Evolutionary conservation across 2,329 filamentous ascomycete species (phyloP).

Genomic region (Colletotrichum euphorbiae): DNA sequence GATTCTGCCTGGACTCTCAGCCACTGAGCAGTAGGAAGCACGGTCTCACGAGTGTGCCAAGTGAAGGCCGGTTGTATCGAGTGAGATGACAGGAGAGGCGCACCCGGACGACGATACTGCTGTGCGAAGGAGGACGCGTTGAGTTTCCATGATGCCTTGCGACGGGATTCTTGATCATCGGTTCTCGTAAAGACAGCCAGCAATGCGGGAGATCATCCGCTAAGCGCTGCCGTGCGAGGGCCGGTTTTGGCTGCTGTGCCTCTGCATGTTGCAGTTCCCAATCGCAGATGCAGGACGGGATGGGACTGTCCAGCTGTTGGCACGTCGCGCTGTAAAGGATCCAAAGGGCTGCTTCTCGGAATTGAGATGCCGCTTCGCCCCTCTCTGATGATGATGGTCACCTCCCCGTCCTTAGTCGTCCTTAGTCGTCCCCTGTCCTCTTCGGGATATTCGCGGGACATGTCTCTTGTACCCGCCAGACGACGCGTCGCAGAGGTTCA

Average conservation of each 20-base stretch:
- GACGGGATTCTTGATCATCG: not conserved
- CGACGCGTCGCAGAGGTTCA: not conserved
- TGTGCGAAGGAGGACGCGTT: slow-evolving; percentile 18
- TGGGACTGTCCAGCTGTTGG: not conserved
- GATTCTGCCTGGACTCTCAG: slow-evolving; percentile 4
- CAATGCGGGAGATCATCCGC: not conserved
- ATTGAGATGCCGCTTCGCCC: slow-evolving; percentile 6
- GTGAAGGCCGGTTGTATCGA: slow-evolving; percentile 25
- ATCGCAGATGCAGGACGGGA: not conserved
- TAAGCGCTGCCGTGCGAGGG: slow-evolving; percentile 31
- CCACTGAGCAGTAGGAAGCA: slow-evolving; percentile 13
- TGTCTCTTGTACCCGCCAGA: slow-evolving; percentile 15
- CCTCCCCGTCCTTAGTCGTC: slow-evolving; percentile 22
- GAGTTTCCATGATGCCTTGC: not conserved
- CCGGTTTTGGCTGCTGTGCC: slow-evolving; percentile 1
- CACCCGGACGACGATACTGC: not conserved
- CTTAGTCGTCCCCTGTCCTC: slow-evolving; percentile 8
- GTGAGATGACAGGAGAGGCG: slow-evolving; percentile 20
- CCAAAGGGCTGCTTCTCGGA: slow-evolving; percentile 9
- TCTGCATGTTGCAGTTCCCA: slow-evolving; percentile 9
- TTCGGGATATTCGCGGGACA: slow-evolving; percentile 3
- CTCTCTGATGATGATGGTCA: not conserved
- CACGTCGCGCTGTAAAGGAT: slow-evolving; percentile 5
- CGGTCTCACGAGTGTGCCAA: slow-evolving; percentile 26
- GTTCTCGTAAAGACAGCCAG: not conserved